A percentile compares a stretch with the other conserved stretches of the same genome.
phyloP scores from a whole-genome alignment of 2,329 filamentous ascomycete species.

The Pseudocercospora musae region DNA sequence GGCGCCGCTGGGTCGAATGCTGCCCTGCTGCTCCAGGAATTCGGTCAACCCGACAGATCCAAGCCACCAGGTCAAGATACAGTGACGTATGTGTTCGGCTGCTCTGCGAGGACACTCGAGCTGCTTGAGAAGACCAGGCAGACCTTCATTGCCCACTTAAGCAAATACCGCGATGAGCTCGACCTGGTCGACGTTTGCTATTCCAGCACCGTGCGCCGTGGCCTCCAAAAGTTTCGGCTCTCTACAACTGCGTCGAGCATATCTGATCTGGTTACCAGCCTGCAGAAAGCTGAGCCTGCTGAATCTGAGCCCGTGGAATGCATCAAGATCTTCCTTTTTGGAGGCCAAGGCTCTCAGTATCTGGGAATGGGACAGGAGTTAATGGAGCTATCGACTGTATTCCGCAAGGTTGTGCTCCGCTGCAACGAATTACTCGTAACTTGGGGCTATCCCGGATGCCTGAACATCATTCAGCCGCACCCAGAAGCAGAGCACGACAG shows the following conservation, averaged over 20 bases:
- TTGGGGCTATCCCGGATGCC: constrained; percentile 6
- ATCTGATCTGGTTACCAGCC: not conserved
- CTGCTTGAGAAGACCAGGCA: constrained; percentile 4
- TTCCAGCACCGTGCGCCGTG: constrained; percentile 27
- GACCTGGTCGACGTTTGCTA: constrained; percentile 19
- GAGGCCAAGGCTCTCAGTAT: constrained; percentile 15
- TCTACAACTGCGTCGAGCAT: constrained; percentile 3
- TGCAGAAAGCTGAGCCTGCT: not conserved
- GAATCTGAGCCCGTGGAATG: not conserved
- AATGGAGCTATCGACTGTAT: constrained; percentile 3
- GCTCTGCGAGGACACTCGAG: constrained; percentile 5
- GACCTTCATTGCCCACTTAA: not conserved
- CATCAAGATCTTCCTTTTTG: constrained; percentile 5
- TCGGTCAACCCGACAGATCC: constrained; percentile 2
- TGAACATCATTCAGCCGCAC: not conserved
- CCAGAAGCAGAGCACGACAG: not conserved
- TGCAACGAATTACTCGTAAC: constrained; percentile 2
- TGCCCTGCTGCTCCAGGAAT: constrained; percentile 29
- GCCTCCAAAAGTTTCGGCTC: constrained; percentile 19
- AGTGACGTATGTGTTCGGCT: constrained; percentile 1
- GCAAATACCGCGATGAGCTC: not conserved
- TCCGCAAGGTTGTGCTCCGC: constrained; percentile 3
- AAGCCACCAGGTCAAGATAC: not conserved
- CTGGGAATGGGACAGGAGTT: constrained; percentile 10
- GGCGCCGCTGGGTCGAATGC: constrained; percentile 40